Evolutionary conservation across 1,284 basidiomycete genomes (phyloP).

Genomic region (Vanrija pseudolonga): DNA sequence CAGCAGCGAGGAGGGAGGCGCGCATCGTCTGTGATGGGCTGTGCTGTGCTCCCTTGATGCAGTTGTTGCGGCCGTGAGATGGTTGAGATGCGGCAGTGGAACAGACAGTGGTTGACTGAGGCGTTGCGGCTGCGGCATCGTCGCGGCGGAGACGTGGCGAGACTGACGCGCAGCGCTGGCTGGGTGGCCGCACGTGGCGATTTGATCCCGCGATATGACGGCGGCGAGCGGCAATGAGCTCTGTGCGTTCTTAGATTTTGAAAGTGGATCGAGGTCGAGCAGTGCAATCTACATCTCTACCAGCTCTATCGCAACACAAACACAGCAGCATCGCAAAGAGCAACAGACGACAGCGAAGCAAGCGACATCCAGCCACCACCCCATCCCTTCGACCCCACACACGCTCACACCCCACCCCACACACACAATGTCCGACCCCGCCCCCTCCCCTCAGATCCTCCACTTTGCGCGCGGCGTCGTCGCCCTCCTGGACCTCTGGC

Average conservation of each 20-base stretch:
- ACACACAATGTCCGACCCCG: constrained; percentile 4
- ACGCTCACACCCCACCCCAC: not conserved
- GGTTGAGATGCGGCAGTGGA: not conserved
- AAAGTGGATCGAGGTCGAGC: too few relatives aligned
- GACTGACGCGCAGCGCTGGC: too few relatives aligned
- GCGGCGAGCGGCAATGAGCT: not conserved
- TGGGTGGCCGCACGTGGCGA: too few relatives aligned
- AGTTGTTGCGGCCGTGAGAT: not conserved
- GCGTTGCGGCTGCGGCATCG: too few relatives aligned
- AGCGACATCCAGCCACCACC: not conserved
- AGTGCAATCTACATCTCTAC: not conserved
- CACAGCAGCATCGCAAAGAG: not conserved
- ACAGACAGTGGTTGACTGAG: too few relatives aligned
- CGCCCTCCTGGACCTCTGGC: constrained; percentile 73
- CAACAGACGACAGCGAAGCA: not conserved
- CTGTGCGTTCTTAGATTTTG: not conserved
- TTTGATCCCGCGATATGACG: too few relatives aligned
- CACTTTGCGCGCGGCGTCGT: constrained; percentile 79
- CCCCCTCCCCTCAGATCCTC: constrained; percentile 26
- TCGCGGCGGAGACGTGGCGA: too few relatives aligned
- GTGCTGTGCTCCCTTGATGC: not conserved
- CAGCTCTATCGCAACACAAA: not conserved
- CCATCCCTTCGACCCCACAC: too few relatives aligned
- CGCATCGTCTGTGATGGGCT: constrained; percentile 2
- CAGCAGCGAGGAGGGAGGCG: not conserved